These are phyloP conservation scores for Eucalyptus tenuipes DNA, from an alignment of 345 rosid species.

Conservation along the genomic window DNA sequence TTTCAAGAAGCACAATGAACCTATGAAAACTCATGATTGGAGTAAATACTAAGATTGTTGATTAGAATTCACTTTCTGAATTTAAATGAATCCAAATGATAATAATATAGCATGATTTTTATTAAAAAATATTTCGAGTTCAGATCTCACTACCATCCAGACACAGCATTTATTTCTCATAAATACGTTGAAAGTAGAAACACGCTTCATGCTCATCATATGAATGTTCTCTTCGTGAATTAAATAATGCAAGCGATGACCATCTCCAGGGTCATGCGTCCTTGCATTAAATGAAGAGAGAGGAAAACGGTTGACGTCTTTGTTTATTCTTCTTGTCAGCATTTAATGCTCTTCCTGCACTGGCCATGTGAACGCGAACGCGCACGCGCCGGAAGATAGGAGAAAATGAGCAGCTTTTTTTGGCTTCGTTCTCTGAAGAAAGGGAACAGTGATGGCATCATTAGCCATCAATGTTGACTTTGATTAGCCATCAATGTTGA, in stretches of 20 bases:
- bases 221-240: background rate
- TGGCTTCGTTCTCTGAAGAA: too few relatives aligned
- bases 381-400: too few relatives aligned
- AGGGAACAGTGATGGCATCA: too few relatives aligned
- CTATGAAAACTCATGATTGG: background rate
- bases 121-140: background rate
- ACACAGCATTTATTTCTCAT: background rate
- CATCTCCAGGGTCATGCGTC: background rate
- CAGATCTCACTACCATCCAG: background rate
- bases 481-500: too few relatives aligned
- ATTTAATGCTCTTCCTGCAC: too few relatives aligned
- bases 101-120: background rate
- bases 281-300: background rate
- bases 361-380: too few relatives aligned
- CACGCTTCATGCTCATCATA: background rate
- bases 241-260: background rate
- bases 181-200: background rate
- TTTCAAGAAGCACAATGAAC: background rate
- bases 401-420: too few relatives aligned
- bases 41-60: background rate
- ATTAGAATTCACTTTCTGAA: background rate
- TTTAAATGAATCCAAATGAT: background rate
- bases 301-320: too few relatives aligned
- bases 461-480: too few relatives aligned
- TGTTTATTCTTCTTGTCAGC: too few relatives aligned